Evolutionary conservation across 352 stramenopile genomes (phyloP), one percentile per base, ranked within the genome.

Genomic region (Pythium pectinolyticum): DNA sequence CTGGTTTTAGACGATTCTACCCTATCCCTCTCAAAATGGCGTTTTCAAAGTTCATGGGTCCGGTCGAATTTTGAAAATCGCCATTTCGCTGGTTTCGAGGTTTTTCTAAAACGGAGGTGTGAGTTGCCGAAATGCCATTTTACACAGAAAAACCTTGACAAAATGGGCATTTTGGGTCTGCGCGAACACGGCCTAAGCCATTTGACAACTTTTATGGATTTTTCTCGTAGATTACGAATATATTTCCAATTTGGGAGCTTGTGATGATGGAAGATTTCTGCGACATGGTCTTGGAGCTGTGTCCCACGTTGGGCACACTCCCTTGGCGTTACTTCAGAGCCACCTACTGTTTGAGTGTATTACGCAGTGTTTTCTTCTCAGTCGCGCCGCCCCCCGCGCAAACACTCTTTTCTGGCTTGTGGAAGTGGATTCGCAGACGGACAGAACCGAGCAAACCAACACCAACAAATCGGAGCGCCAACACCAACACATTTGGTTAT

Each of bases 211-310:
- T n/a, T n/a, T 14, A 2, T 19, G 14, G 8, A 5, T n/a, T 43
- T 43, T 43, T 43, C 20, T 27, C 9, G n/a, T 48, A 48, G 27
- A 5, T 24, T 24, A 24, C 40, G 19, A 28, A 35, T 52, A 22
- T 24, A 35, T 8, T 37, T 14, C 32, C 32, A 39, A 39, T 14
- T 39, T 39, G 32, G 32, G 32, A 39, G 20, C 45, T 5, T 37
- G 45, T 37, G 5, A 32, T 27, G 35, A 52, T 20, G 4, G 15
- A 0, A 8, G 5, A 28, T 40, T 55, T 14, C 54, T 52, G 40
- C 28, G 54, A 53, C 54, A 61, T 32, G 28, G 22, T 25, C n/a
- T n/a, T n/a, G n/a, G n/a, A n/a, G n/a, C 30, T 34, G 40, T 61
- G 41, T 52, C 54, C 53, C 54, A 51, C 54, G 41, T 25, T 4